Conservation (phyloP, 768 basidiomycete genomes). For the Russula olivacea region DNA sequence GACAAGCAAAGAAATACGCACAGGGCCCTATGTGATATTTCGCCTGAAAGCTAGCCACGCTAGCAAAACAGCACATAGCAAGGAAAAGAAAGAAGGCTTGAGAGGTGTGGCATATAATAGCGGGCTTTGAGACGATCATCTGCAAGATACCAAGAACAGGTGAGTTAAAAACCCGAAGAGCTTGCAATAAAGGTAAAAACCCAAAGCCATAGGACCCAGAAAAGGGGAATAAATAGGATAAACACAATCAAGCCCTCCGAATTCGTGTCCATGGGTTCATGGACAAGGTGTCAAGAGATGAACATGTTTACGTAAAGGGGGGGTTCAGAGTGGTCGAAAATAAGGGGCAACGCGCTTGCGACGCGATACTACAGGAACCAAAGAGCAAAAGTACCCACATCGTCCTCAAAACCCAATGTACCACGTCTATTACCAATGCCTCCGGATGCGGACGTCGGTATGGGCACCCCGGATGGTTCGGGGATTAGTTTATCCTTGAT, state of each 20-base stretch:
- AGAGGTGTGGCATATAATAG: conserved; percentile 66
- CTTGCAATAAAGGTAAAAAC: conserved; percentile 34
- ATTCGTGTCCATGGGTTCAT: conserved; percentile 26
- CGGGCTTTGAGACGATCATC: conserved; percentile 86
- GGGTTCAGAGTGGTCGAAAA: conserved; percentile 14
- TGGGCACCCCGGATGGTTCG: conserved; percentile 34
- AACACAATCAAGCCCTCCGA: conserved; percentile 49
- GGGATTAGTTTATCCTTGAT: conserved; percentile 52
- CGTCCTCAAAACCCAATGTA: conserved; percentile 56
- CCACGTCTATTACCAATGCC: conserved; percentile 58
- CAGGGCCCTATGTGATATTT: conserved; percentile 82
- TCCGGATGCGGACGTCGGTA: conserved; percentile 39
- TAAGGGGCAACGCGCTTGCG: neutral
- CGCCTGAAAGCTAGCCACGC: conserved; percentile 83
- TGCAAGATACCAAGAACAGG: conserved; percentile 32
- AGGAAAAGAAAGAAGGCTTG: conserved; percentile 93
- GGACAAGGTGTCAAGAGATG: conserved; percentile 7
- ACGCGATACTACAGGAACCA: conserved; percentile 26
- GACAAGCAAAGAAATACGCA: conserved; percentile 39
- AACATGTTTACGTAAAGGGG: conserved; percentile 24
- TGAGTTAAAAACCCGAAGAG: conserved; percentile 21
- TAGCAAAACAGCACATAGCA: conserved; percentile 85
- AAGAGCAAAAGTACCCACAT: conserved; percentile 50
- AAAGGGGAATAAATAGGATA: conserved; percentile 57
- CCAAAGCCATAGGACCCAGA: conserved; percentile 67